Conservation (phyloP, 106 monocot species). For the Dendrobium catenatum region DNA sequence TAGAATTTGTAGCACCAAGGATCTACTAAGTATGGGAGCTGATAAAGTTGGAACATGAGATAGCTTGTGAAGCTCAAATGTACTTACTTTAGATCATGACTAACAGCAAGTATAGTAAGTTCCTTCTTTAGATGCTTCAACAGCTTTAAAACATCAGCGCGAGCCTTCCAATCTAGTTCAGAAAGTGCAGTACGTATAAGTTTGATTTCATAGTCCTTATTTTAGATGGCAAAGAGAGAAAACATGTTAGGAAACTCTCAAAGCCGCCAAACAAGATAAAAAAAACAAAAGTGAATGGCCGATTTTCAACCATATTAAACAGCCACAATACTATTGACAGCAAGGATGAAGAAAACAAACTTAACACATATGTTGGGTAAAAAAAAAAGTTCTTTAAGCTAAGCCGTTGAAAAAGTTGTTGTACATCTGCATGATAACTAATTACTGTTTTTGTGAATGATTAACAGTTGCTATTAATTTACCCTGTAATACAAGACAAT, state of each 20-base stretch:
- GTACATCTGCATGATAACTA: too few species aligned
- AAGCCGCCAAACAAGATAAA: too few species aligned
- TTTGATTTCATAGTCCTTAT: not conserved
- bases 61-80: not conserved
- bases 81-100: slow-evolving; percentile 85
- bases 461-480: too few species aligned
- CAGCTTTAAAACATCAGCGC: slow-evolving; percentile 84
- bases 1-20: not conserved
- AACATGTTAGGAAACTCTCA: too few species aligned
- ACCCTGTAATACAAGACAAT: too few species aligned
- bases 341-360: too few species aligned
- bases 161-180: slow-evolving; percentile 86
- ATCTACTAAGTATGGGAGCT: not conserved
- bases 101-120: slow-evolving; percentile 80
- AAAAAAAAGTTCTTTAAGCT: not conserved
- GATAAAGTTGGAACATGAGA: not conserved
- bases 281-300: not conserved
- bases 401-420: too few species aligned
- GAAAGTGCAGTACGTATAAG: not conserved
- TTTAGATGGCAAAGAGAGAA: not conserved
- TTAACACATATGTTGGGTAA: too few species aligned
- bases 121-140: slow-evolving; percentile 76
- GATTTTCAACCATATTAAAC: too few species aligned
- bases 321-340: too few species aligned
- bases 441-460: too few species aligned